These are phyloP conservation scores for Xanthoconium purpureum DNA, from an alignment of 768 basidiomycete genomes.

Conservation along the genomic window DNA sequence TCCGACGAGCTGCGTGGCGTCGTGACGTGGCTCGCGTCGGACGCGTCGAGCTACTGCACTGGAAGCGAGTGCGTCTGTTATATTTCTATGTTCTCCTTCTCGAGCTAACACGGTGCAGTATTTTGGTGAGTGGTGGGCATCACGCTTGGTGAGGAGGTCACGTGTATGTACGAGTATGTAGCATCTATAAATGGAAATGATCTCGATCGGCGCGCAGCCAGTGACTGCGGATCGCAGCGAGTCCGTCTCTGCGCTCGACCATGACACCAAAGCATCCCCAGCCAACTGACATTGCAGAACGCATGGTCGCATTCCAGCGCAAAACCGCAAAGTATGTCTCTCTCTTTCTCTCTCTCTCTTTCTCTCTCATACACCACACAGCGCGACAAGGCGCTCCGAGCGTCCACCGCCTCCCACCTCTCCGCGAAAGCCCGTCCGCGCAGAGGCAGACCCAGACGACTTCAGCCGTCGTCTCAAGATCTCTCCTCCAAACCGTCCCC, in stretches of 20 bases:
- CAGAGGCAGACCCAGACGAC: slow-evolving; percentile 62
- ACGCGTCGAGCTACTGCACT: slow-evolving; percentile 76
- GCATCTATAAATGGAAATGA: slow-evolving; percentile 22
- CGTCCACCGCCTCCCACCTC: slow-evolving; percentile 31
- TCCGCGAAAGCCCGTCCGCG: slow-evolving; percentile 30
- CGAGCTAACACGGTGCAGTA: slow-evolving; percentile 7
- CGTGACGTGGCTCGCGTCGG: slow-evolving; percentile 66
- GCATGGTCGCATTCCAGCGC: slow-evolving; percentile 65
- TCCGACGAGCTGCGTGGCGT: slow-evolving; percentile 75
- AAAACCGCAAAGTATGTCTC: slow-evolving; percentile 54
- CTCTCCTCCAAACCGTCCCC: slow-evolving; percentile 45
- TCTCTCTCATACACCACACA: slow-evolving; percentile 24
- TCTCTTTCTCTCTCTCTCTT: background rate
- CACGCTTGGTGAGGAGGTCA: slow-evolving; percentile 29
- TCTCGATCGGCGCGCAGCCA: slow-evolving; percentile 36
- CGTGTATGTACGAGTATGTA: slow-evolving; percentile 15
- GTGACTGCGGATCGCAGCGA: slow-evolving; percentile 28
- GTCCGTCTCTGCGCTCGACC: background rate
- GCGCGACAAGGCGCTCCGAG: slow-evolving; percentile 46
- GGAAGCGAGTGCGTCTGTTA: slow-evolving; percentile 68
- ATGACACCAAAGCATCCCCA: slow-evolving; percentile 35
- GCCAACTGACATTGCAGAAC: slow-evolving; percentile 55
- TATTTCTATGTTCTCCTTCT: background rate
- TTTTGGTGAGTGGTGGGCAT: slow-evolving; percentile 32
- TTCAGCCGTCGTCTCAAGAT: slow-evolving; percentile 72